A percentile compares a stretch with the other conserved stretches of the same genome.
Evolutionary conservation across 495 filamentous ascomycete species (phyloP).

Genomic region (Penicillium salamii): DNA sequence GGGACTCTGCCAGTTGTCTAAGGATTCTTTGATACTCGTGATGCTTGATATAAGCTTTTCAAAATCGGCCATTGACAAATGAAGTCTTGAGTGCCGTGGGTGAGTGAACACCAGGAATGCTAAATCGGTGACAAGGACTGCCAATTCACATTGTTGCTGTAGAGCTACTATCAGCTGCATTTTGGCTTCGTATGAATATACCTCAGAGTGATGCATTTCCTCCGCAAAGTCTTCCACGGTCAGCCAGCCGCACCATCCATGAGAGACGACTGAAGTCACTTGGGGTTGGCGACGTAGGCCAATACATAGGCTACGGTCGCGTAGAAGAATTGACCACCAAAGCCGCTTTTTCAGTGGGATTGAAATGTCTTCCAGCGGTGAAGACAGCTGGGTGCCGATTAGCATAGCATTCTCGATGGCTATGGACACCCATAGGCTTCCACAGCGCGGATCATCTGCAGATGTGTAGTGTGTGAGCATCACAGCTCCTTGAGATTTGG

Average conservation of each 20-base stretch:
- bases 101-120: conserved; percentile 39
- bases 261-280: conserved; percentile 38
- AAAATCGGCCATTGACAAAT: conserved; percentile 14
- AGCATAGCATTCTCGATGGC: conserved; percentile 48
- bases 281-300: conserved; percentile 47
- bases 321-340: conserved; percentile 51
- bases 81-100: conserved; percentile 8
- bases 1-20: conserved; percentile 23
- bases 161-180: conserved; percentile 38
- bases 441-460: conserved; percentile 35
- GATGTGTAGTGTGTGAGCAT: conserved; percentile 42
- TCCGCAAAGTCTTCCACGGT: conserved; percentile 38
- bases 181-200: conserved; percentile 43
- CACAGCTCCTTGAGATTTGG: conserved; percentile 41
- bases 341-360: conserved; percentile 38
- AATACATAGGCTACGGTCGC: conserved; percentile 48
- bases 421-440: conserved; percentile 44
- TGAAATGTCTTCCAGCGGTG: conserved; percentile 6
- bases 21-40: conserved; percentile 12
- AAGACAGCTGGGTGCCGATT: conserved; percentile 36
- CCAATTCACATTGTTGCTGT: conserved; percentile 44
- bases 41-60: conserved; percentile 10
- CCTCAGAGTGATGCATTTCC: conserved; percentile 41
- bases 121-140: conserved; percentile 44
- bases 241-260: conserved; percentile 29